A percentile compares a stretch with the other conserved stretches of the same genome.
These are phyloP conservation scores for Trichosanthes cucumerina DNA, from an alignment of 306 rosid genomes.

Conservation along the genomic window DNA sequence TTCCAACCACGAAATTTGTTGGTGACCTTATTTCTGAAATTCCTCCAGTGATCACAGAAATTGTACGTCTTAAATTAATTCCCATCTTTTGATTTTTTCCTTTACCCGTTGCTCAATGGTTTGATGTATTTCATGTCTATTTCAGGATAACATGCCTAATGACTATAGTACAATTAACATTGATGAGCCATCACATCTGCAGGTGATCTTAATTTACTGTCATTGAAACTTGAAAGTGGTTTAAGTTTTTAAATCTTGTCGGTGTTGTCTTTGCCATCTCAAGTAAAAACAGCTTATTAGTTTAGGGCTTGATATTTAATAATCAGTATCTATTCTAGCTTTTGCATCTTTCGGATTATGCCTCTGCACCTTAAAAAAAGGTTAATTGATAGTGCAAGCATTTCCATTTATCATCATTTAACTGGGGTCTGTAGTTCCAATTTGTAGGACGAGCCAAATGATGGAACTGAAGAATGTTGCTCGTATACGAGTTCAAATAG, in stretches of 20 bases:
- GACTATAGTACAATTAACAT: slow-evolving; percentile 24
- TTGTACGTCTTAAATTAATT: slow-evolving; percentile 10
- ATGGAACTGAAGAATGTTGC: slow-evolving; percentile 60
- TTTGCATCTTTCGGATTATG: neutral
- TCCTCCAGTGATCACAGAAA: slow-evolving; percentile 29
- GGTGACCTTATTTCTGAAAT: slow-evolving; percentile 45
- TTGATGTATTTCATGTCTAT: slow-evolving; percentile 5
- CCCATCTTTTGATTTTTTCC: neutral
- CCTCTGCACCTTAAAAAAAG: neutral
- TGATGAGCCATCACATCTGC: slow-evolving; percentile 33
- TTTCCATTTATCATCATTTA: slow-evolving; percentile 10
- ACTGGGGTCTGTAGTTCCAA: slow-evolving; percentile 6
- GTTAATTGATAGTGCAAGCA: neutral
- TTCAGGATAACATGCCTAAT: slow-evolving; percentile 45
- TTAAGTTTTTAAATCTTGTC: neutral
- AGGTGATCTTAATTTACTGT: slow-evolving; percentile 42
- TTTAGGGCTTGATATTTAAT: neutral
- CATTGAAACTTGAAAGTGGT: slow-evolving; percentile 14
- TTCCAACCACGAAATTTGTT: slow-evolving; percentile 38
- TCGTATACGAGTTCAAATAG: slow-evolving; percentile 72
- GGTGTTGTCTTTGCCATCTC: neutral
- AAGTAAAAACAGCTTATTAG: neutral
- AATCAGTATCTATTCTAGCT: neutral
- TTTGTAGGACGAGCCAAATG: slow-evolving; percentile 56
- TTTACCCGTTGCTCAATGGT: slow-evolving; percentile 6